Percentiles rank a stretch among this genome's conserved stretches.
These are phyloP conservation scores for Choiromyces venosus DNA, from an alignment of 495 filamentous ascomycete genomes.

Conservation along the genomic window DNA sequence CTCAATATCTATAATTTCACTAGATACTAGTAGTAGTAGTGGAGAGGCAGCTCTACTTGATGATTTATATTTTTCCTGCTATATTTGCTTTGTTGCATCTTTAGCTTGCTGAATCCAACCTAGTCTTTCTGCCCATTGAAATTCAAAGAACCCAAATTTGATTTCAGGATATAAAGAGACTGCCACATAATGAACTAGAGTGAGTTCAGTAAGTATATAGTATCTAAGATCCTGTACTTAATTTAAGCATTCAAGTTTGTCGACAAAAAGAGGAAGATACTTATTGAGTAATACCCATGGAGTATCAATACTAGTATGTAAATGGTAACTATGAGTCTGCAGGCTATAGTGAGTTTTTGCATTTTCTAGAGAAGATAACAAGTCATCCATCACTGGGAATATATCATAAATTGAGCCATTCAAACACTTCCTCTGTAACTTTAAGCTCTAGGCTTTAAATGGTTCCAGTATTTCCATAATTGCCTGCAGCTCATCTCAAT, in stretches of 20 bases:
- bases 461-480: too few relatives aligned
- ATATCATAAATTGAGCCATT: too few relatives aligned
- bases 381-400: too few relatives aligned
- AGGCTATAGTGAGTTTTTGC: too few relatives aligned
- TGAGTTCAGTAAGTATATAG: not conserved
- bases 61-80: not conserved
- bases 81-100: not conserved
- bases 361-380: too few relatives aligned
- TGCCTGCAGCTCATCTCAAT: too few relatives aligned
- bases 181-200: not conserved
- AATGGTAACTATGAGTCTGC: too few relatives aligned
- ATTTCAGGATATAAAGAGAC: not conserved
- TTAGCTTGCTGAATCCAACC: not conserved
- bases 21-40: not conserved
- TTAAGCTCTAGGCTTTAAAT: too few relatives aligned
- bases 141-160: conserved; percentile 4
- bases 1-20: not conserved
- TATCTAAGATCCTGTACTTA: not conserved
- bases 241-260: not conserved
- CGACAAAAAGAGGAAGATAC: not conserved
- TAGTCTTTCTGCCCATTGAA: not conserved
- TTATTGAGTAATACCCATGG: not conserved
- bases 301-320: too few relatives aligned
- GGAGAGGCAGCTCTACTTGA: not conserved
- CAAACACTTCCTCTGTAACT: too few relatives aligned